A percentile compares a stretch with the other conserved stretches of the same genome.
Conservation (phyloP, 108 stramenopile species). For the Pseudonitzschia pungens region DNA sequence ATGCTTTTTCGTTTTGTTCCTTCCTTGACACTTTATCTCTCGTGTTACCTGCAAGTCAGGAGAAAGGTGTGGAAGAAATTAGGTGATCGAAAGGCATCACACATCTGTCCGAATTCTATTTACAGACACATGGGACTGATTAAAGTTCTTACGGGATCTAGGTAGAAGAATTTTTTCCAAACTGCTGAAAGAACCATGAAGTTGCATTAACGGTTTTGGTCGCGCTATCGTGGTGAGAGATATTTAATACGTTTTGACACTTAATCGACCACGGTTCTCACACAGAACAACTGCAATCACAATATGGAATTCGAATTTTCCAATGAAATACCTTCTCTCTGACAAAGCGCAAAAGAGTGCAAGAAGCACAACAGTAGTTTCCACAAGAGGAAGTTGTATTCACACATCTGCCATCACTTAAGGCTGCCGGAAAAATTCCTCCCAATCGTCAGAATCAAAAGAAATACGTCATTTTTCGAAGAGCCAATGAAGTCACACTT, state of each 20-base stretch:
- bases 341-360: background rate
- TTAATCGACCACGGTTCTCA: background rate
- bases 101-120: background rate
- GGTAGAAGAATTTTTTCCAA: background rate
- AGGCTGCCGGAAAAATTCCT: background rate
- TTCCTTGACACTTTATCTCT: too few relatives aligned
- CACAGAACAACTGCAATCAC: background rate
- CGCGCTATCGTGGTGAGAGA: background rate
- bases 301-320: background rate
- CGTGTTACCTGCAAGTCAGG: background rate
- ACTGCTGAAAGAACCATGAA: background rate
- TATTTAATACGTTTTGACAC: background rate
- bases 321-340: constrained; percentile 1
- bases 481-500: too few relatives aligned
- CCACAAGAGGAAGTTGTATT: background rate
- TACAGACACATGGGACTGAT: background rate
- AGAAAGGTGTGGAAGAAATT: background rate
- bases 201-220: background rate
- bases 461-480: background rate
- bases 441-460: background rate
- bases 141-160: background rate
- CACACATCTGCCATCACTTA: background rate
- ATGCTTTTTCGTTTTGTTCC: too few relatives aligned
- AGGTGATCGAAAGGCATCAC: background rate
- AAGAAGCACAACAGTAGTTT: background rate